A percentile compares a stretch with the other conserved stretches of the same genome.
phyloP scores from a whole-genome alignment of 495 filamentous ascomycete species.

The Parathielavia hyrcaniae region DNA sequence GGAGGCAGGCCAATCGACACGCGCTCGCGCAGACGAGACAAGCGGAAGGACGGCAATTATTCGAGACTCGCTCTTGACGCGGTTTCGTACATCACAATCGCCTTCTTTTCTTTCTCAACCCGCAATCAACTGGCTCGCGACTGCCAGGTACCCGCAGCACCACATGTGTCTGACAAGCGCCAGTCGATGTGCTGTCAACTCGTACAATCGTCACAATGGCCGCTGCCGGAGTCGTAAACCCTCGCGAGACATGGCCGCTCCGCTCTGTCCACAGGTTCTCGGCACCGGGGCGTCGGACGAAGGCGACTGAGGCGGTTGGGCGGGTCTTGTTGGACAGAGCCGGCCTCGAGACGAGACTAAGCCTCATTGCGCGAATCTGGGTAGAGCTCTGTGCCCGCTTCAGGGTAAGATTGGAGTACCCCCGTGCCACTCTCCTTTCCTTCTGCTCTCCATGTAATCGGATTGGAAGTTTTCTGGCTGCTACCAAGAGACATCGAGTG shows the following conservation, averaged over 20 bases:
- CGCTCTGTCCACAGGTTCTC: conserved; percentile 23
- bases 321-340: conserved; percentile 17
- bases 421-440: too few species aligned
- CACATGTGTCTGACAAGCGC: conserved; percentile 40
- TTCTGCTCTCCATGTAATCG: too few species aligned
- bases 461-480: too few species aligned
- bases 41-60: not conserved
- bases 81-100: conserved; percentile 7
- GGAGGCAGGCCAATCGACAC: not conserved
- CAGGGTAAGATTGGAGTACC: conserved; percentile 27
- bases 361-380: conserved; percentile 34
- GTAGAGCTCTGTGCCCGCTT: conserved; percentile 20
- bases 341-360: conserved; percentile 21
- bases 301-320: conserved; percentile 22
- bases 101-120: conserved; percentile 11
- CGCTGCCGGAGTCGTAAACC: conserved; percentile 34
- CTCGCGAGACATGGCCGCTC: conserved; percentile 32
- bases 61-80: conserved; percentile 8
- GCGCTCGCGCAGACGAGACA: not conserved
- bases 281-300: conserved; percentile 18
- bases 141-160: conserved; percentile 32
- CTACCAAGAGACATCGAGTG: too few species aligned
- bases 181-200: conserved; percentile 32
- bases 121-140: conserved; percentile 13
- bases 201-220: conserved; percentile 42